phyloP scores from a whole-genome alignment of 495 filamentous ascomycete species.

The Lepraria neglecta region DNA sequence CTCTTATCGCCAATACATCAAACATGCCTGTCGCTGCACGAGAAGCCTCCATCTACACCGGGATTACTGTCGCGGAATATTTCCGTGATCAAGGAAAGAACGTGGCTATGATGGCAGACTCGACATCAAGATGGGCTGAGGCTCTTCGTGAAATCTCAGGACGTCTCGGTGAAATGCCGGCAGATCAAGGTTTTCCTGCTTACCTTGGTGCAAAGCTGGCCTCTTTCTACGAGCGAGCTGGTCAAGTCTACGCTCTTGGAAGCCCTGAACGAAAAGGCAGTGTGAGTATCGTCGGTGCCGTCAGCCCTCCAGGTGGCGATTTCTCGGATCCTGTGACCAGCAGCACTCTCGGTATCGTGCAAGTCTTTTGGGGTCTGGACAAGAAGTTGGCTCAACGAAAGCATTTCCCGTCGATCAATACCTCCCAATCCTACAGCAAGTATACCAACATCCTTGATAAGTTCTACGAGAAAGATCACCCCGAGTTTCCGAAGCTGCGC shows the following conservation, averaged over 20 bases:
- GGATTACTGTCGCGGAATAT: constrained; percentile 96
- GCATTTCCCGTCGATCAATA: constrained; percentile 99
- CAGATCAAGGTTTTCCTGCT: constrained; percentile 98
- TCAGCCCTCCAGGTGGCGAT: constrained; percentile 96
- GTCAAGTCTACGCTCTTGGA: constrained; percentile 75
- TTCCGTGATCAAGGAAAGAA: constrained; percentile 98
- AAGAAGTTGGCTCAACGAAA: constrained; percentile 99
- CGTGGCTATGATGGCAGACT: constrained; percentile 99
- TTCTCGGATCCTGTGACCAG: constrained; percentile 98
- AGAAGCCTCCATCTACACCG: constrained; percentile 98
- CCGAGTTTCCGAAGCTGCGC: constrained; percentile 88
- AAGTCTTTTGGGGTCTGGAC: constrained; percentile 99
- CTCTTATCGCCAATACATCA: constrained; percentile 96
- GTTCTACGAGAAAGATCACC: constrained; percentile 86
- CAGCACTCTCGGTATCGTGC: constrained; percentile 92
- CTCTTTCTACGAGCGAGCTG: constrained; percentile 98
- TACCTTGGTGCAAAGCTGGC: constrained; percentile 95
- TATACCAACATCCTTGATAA: constrained; percentile 82
- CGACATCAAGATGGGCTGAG: constrained; percentile 96
- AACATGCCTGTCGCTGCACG: constrained; percentile 99
- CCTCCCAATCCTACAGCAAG: constrained; percentile 91
- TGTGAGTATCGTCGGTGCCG: constrained; percentile 96
- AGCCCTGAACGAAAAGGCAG: constrained; percentile 81
- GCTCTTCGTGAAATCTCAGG: constrained; percentile 98
- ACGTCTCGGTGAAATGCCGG: constrained; percentile 98